Evolutionary conservation across 768 basidiomycete species (phyloP).

Genomic region (Lactifluus hygrophoroides): DNA sequence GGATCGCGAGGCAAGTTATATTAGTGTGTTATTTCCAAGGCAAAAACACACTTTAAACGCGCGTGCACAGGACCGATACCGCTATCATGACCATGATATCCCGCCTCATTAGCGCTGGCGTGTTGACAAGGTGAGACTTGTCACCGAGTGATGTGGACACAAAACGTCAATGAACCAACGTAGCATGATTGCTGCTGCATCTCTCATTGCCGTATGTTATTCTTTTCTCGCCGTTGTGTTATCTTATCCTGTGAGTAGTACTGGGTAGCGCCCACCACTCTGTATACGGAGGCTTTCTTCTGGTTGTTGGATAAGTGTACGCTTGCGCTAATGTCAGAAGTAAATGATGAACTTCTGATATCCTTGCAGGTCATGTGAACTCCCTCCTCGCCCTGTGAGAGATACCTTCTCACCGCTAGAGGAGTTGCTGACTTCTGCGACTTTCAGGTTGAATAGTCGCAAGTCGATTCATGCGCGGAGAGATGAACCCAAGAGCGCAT

Average conservation of each 20-base stretch:
- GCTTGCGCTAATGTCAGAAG: conserved; percentile 8
- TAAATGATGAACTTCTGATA: background rate
- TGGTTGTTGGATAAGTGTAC: conserved; percentile 45
- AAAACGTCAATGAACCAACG: background rate
- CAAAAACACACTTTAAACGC: background rate
- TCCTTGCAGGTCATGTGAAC: conserved; percentile 39
- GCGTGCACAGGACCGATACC: conserved; percentile 23
- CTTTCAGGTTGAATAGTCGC: conserved; percentile 9
- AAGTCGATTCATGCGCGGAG: background rate
- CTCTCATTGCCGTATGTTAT: conserved; percentile 15
- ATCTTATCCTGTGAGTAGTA: conserved; percentile 9
- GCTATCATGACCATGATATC: conserved; percentile 23
- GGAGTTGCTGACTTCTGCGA: background rate
- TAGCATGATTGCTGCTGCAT: conserved; percentile 20
- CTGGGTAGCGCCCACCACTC: conserved; percentile 35
- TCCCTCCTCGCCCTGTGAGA: conserved; percentile 44
- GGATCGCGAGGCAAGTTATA: conserved; percentile 32
- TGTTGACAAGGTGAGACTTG: conserved; percentile 22
- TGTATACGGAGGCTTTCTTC: conserved; percentile 42
- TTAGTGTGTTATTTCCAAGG: too few relatives aligned
- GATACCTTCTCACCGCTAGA: background rate
- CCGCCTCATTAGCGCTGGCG: conserved; percentile 24
- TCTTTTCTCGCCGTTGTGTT: background rate
- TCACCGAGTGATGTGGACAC: background rate
- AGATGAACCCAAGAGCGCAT: too few relatives aligned